Conservation (phyloP, 352 stramenopile species). For the Thalassiosira gravida region DNA sequence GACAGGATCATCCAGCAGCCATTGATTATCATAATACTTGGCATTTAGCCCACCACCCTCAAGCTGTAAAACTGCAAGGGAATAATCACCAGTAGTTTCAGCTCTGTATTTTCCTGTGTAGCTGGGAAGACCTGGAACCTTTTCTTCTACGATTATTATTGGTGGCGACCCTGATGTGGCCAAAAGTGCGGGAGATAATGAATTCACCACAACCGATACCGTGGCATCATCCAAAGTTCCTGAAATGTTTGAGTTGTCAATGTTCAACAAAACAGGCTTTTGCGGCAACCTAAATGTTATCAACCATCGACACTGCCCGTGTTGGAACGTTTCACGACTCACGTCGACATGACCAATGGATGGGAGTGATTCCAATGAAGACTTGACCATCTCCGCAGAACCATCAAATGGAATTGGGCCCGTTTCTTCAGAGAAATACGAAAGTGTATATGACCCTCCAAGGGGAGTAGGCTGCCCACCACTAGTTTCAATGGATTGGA, state of each 20-base stretch:
- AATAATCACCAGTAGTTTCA: slow-evolving; percentile 85
- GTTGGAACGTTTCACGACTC: slow-evolving; percentile 68
- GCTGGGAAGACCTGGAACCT: slow-evolving; percentile 90
- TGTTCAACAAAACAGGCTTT: slow-evolving; percentile 86
- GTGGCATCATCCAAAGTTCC: slow-evolving; percentile 62
- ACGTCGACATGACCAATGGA: slow-evolving; percentile 91
- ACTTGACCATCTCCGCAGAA: slow-evolving; percentile 88
- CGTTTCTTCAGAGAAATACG: slow-evolving; percentile 87
- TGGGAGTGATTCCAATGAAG: slow-evolving; percentile 88
- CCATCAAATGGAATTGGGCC: slow-evolving; percentile 89
- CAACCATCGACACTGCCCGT: slow-evolving; percentile 91
- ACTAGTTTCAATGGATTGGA: slow-evolving; percentile 90
- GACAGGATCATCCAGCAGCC: slow-evolving; percentile 90
- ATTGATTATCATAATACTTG: slow-evolving; percentile 96
- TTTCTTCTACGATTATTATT: slow-evolving; percentile 88
- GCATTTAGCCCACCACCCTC: slow-evolving; percentile 89
- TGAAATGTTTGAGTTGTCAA: slow-evolving; percentile 74
- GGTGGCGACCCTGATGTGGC: slow-evolving; percentile 85
- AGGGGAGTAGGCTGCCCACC: slow-evolving; percentile 93
- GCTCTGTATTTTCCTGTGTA: slow-evolving; percentile 92
- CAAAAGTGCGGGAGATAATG: slow-evolving; percentile 49
- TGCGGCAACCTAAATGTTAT: slow-evolving; percentile 90
- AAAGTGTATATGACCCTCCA: slow-evolving; percentile 89
- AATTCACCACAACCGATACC: slow-evolving; percentile 71
- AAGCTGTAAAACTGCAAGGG: slow-evolving; percentile 91